Evolutionary conservation across 345 rosid genomes (phyloP).

Genomic region (Sisymbrium irio): DNA sequence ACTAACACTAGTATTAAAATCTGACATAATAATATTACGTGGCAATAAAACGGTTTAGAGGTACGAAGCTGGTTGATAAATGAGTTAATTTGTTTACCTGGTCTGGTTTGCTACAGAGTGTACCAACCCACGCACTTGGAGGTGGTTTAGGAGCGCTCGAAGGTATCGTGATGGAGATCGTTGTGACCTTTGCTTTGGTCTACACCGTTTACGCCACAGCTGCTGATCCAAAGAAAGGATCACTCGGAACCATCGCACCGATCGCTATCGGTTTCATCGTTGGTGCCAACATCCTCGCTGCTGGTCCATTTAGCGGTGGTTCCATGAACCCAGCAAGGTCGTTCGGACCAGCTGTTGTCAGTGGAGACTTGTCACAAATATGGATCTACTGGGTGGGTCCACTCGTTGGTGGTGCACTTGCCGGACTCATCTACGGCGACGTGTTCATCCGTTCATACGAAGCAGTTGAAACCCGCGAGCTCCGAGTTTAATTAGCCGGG

Average conservation of each 20-base stretch:
- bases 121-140: constrained; percentile 76
- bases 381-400: constrained; percentile 93
- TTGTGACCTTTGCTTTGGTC: constrained; percentile 71
- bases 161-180: constrained; percentile 74
- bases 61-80: not conserved
- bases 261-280: constrained; percentile 88
- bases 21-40: not conserved
- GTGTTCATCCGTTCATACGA: constrained; percentile 63
- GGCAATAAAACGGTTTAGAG: not conserved
- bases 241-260: constrained; percentile 71
- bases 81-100: not conserved
- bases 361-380: constrained; percentile 57
- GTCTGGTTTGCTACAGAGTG: constrained; percentile 48
- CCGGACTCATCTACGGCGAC: constrained; percentile 76
- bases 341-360: constrained; percentile 83
- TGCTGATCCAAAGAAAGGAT: constrained; percentile 79
- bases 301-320: constrained; percentile 91
- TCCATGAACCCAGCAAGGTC: constrained; percentile 97
- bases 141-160: constrained; percentile 55
- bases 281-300: constrained; percentile 89
- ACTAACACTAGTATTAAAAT: not conserved
- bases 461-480: constrained; percentile 37
- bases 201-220: constrained; percentile 92
- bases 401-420: constrained; percentile 76
- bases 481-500: not conserved